Conservation (phyloP, 1,284 basidiomycete genomes). For the Tylopilus orsonianus region DNA sequence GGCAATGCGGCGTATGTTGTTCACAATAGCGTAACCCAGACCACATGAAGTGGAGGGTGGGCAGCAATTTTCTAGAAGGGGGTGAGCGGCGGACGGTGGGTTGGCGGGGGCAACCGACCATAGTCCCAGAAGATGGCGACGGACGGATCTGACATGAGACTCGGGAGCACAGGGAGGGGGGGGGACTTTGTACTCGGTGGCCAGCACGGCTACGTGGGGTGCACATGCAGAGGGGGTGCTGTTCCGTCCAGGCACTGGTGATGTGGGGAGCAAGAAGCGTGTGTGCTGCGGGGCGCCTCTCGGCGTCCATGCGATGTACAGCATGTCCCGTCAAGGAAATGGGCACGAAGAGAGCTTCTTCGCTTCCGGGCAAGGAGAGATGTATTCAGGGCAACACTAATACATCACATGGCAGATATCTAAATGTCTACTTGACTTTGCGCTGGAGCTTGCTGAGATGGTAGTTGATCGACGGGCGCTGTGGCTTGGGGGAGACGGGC, state of each 20-base stretch:
- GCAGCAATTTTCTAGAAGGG: constrained; percentile 52
- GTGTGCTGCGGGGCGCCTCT: constrained; percentile 17
- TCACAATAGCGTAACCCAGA: constrained; percentile 46
- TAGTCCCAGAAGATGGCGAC: constrained; percentile 67
- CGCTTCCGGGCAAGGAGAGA: background rate
- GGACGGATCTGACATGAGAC: constrained; percentile 34
- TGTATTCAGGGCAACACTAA: background rate
- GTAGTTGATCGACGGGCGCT: constrained; percentile 79
- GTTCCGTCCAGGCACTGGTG: constrained; percentile 13
- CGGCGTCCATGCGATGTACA: constrained; percentile 17
- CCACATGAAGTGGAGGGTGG: constrained; percentile 41
- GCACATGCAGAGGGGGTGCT: constrained; percentile 18
- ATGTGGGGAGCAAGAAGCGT: background rate
- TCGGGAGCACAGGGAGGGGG: background rate
- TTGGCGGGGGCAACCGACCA: constrained; percentile 38
- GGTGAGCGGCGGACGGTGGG: constrained; percentile 3
- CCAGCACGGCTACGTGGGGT: constrained; percentile 7
- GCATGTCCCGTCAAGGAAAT: constrained; percentile 15
- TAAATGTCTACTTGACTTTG: constrained; percentile 55
- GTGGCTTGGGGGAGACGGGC: constrained; percentile 64
- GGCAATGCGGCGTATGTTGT: constrained; percentile 43
- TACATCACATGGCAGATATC: constrained; percentile 25
- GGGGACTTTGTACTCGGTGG: constrained; percentile 24
- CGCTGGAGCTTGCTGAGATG: constrained; percentile 78
- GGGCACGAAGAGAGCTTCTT: background rate